Base-by-base conservation (phyloP, 768 basidiomycete species). In the Termitomyces heimii region DNA sequence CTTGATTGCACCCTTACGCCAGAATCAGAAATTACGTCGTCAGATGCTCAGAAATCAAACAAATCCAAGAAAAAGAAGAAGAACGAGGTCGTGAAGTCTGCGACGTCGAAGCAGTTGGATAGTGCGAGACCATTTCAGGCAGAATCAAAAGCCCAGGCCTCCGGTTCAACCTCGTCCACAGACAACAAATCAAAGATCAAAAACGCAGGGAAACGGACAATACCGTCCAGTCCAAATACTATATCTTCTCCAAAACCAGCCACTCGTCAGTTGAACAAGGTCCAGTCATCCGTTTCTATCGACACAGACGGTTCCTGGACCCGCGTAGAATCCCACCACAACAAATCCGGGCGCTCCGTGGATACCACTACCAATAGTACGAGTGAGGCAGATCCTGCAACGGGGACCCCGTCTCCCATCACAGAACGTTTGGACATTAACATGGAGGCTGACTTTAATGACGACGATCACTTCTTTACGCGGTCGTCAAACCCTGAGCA, bases 271-370 rank as follows among this genome's bases (percentile, higher is more conserved):
- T 50, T 59, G 42, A 47, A 55, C 32, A 58, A 66, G 28, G 56
- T 71, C 29, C 66, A 70, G 56, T 71, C 75, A 55, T 70, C 75
- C 56, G 68, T 69, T 43, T 76, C 72, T 16, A 65, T 70, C 51
- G 82, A 82, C 57, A 82, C 79, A 2, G 84, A 87, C 60, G 75
- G 78, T 34, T 83, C 84, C 5, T 89, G 88, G 88, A 89, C 87
- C 22, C 84, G 83, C 55, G 83, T 89, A n/a, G 80, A 81, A 60
- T 71, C 78, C n/a, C 75, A 72, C 54, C 73, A 62, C 18, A 49
- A 58, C 50, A 49, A 61, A 56, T 43, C 22, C 49, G 3, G 60
- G 53, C 68, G 68, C 24, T 66, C 67, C 18, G 73, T 70, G 40
- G 73, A 75, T 32, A 55, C 71, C 28, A 73, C 74, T 16, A 79